Base-by-base conservation (phyloP, 106 monocot genomes). In the Platanthera guangdongensis region DNA sequence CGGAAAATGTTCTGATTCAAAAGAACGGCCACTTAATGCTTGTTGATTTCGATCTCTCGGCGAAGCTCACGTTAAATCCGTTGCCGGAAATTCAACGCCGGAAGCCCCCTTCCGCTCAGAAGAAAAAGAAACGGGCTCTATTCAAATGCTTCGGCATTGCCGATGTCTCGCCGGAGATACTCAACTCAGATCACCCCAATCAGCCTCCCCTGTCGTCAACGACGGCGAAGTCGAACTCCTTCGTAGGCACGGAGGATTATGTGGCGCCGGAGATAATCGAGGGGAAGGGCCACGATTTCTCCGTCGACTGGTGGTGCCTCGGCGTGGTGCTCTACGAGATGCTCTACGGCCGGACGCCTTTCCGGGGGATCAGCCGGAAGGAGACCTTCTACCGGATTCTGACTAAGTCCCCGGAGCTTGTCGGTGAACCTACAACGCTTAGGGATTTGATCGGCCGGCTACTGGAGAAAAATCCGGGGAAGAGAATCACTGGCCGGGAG, bases 191-290 rank as follows among this genome's bases (percentile, higher is more conserved):
- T 46, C 63, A 71, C n/a, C 4, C 8, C 14, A 11, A 1, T 3
- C 60, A 18, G 13, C 60, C 53, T 53, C 53, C 75, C 21, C 12
- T 3, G 1, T 71, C 70, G 65, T 32, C 68, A 63, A 18, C 10
- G 10, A 73, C 80, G 50, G 80, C 51, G 22, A 97, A 89, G 75
- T 97, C 93, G 57, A 97, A 91, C 68, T 97, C 96, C 51, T 97
- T 97, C 82, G 96, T 97, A 19, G 96, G 96, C 22, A 97, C 96
- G 73, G 96, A 97, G 83, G 93, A 97, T 53, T 97, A 97, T 84
- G 91, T 97, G 45, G 89, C 96, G 28, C 96, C 96, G 45, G 96
- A 97, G 82, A 77, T 97, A 49, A 91, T 97, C 74, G n/a, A 45
- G 21, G 93, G 91, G 2, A 67, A 51, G 8, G 96, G 96, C 30